Conservation (phyloP, 23 red algal genomes). For the Gracilaria caudata region DNA sequence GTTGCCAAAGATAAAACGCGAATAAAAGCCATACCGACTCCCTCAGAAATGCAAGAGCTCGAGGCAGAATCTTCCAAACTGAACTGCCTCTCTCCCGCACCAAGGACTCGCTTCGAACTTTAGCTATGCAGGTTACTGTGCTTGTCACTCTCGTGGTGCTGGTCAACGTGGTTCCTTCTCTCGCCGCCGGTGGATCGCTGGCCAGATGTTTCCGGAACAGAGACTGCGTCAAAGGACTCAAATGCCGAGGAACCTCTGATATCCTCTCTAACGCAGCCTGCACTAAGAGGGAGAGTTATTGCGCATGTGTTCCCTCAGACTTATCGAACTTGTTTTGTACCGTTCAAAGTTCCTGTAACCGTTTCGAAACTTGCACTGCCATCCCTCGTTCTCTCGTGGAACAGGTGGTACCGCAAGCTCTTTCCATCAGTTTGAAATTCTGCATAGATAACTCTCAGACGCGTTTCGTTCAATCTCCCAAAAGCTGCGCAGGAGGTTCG, state of each 20-base stretch:
- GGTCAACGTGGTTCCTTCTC: not conserved
- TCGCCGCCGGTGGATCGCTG: not conserved
- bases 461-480: not conserved
- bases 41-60: not conserved
- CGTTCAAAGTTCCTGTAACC: not conserved
- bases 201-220: not conserved
- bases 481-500: not conserved
- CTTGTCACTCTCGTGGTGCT: not conserved
- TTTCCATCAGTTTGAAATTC: not conserved
- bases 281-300: not conserved
- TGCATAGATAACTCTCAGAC: constrained; percentile 9
- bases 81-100: not conserved
- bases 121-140: not conserved
- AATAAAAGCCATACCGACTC: not conserved
- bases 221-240: not conserved
- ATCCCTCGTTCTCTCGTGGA: not conserved
- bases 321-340: not conserved
- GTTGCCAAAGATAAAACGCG: not conserved
- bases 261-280: not conserved
- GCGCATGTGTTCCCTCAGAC: not conserved
- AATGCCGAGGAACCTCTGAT: constrained; percentile 4
- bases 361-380: constrained; percentile 5
- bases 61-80: not conserved
- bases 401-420: not conserved
- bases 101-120: not conserved